These are phyloP conservation scores for Ophiorrhiza pumila DNA, from an alignment of 257 asterid species.

Conservation along the genomic window DNA sequence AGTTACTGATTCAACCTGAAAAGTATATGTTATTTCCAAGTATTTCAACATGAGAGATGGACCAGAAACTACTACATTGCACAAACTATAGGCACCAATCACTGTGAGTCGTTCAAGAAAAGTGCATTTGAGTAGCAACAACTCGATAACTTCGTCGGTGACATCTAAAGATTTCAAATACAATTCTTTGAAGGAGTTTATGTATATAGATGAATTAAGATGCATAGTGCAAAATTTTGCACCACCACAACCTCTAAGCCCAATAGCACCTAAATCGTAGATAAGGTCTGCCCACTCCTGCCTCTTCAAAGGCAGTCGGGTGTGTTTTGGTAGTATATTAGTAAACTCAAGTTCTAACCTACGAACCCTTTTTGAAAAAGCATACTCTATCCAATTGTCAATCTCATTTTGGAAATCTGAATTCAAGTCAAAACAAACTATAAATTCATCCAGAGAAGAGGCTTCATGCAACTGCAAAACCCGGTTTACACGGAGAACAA, in stretches of 20 bases:
- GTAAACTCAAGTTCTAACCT: too few species aligned
- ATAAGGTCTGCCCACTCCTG: slow-evolving; percentile 1
- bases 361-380: too few species aligned
- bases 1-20: slow-evolving; percentile 33
- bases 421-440: not conserved
- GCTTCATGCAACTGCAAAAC: not conserved
- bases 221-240: not conserved
- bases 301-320: too few species aligned
- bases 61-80: too few species aligned
- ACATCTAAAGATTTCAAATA: slow-evolving; percentile 38
- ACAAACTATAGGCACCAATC: slow-evolving; percentile 34
- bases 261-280: too few species aligned
- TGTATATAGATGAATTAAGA: not conserved
- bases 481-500: not conserved
- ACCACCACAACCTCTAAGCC: not conserved
- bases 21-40: slow-evolving; percentile 35
- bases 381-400: slow-evolving; percentile 18
- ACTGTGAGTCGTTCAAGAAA: slow-evolving; percentile 31
- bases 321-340: too few species aligned
- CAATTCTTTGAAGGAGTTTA: slow-evolving; percentile 34
- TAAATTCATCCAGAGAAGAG: not conserved
- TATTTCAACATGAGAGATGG: slow-evolving; percentile 32
- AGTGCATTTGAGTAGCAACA: slow-evolving; percentile 28
- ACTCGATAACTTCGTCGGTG: slow-evolving; percentile 32
- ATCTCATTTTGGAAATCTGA: not conserved